Conservation (phyloP, 2,329 filamentous ascomycete species). For the Penicillium hesseltinei region DNA sequence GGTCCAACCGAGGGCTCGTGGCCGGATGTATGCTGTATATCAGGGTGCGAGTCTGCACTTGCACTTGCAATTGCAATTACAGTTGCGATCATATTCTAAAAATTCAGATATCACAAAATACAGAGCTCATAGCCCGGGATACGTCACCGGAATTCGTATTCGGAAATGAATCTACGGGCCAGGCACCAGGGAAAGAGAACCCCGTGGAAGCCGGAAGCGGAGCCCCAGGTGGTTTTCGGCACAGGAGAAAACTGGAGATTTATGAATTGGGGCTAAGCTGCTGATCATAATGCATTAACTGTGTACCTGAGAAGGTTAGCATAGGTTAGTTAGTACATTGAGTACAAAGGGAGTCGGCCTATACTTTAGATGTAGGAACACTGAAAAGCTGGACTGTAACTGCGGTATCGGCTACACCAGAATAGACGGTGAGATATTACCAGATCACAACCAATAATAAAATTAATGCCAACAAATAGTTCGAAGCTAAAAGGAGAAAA, state of each 20-base stretch:
- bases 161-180: not conserved
- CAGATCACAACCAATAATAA: not conserved
- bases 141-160: not conserved
- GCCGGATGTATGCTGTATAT: not conserved
- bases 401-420: not conserved
- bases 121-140: not conserved
- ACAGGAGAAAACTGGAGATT: not conserved
- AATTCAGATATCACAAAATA: not conserved
- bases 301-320: not conserved
- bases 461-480: not conserved
- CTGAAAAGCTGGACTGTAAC: not conserved
- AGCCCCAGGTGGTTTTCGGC: not conserved
- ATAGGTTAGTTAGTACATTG: too few species aligned
- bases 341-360: not conserved
- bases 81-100: not conserved
- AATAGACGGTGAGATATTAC: conserved; percentile 1
- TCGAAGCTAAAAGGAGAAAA: not conserved
- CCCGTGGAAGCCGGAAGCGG: conserved; percentile 2
- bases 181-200: not conserved
- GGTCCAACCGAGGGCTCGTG: conserved; percentile 1
- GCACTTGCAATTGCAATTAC: too few species aligned
- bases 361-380: not conserved
- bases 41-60: too few species aligned
- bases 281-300: not conserved
- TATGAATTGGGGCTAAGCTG: not conserved